Percentiles rank a stretch among this genome's conserved stretches.
Evolutionary conservation across 2,329 filamentous ascomycete species (phyloP).

Genomic region (Penicillium vulpinum): DNA sequence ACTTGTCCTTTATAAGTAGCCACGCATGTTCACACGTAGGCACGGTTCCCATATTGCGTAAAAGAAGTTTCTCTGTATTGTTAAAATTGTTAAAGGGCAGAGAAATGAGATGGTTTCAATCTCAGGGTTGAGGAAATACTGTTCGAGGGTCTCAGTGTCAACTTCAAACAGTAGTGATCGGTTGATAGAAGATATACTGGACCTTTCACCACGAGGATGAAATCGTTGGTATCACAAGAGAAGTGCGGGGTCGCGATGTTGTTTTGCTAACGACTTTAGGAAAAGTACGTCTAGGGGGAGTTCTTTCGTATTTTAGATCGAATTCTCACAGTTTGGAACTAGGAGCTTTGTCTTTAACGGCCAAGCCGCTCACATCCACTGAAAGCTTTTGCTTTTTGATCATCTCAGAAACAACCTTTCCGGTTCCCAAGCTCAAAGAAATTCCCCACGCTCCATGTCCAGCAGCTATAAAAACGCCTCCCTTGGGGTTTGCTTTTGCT

Average conservation of each 20-base stretch:
- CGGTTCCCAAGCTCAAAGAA: slow-evolving; percentile 64
- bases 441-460: slow-evolving; percentile 80
- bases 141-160: background rate
- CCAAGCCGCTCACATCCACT: slow-evolving; percentile 60
- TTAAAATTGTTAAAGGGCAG: background rate
- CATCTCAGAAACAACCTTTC: slow-evolving; percentile 69
- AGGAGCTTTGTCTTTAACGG: slow-evolving; percentile 24
- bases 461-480: slow-evolving; percentile 69
- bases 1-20: background rate
- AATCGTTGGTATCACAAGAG: background rate
- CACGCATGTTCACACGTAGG: background rate
- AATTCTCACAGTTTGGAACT: background rate
- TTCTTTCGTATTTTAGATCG: background rate
- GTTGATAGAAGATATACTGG: no score
- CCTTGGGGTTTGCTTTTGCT: slow-evolving; percentile 37
- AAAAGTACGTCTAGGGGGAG: background rate
- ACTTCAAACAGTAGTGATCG: background rate
- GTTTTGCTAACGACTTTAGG: background rate
- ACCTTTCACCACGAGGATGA: no score
- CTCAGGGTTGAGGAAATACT: background rate
- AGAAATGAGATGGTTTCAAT: background rate
- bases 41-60: background rate
- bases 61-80: background rate
- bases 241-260: background rate
- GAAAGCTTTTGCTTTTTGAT: slow-evolving; percentile 59